Conservation (phyloP, 164 flowering plant species). For the Amborella trichopoda region DNA sequence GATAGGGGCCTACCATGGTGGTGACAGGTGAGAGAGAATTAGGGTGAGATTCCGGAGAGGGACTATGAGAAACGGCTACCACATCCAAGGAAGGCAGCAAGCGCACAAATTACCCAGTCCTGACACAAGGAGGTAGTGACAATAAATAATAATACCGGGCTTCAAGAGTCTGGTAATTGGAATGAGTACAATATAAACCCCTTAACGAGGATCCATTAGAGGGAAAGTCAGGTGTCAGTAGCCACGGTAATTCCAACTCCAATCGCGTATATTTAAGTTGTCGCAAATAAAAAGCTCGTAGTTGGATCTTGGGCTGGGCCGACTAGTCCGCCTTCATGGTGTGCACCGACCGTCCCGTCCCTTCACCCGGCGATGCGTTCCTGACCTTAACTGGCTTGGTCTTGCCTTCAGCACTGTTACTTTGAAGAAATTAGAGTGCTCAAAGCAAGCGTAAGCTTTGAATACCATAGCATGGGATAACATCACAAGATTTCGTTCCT, state of each 20-base stretch:
- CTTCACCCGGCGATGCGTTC: constrained; percentile 1
- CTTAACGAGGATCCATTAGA: constrained; percentile 5
- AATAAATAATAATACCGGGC: constrained; percentile 3
- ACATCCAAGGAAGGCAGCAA: constrained; percentile 1
- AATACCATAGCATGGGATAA: too few relatives aligned
- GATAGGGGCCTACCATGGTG: constrained; percentile 3
- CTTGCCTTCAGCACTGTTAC: not conserved
- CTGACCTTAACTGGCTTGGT: not conserved
- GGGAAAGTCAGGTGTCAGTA: constrained; percentile 3
- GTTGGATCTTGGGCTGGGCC: constrained; percentile 2
- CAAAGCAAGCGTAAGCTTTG: not conserved
- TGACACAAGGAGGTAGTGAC: constrained; percentile 4
- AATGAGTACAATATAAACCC: constrained; percentile 4
- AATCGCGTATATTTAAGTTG: constrained; percentile 3
- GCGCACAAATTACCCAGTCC: constrained; percentile 5
- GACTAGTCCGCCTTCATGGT: not conserved
- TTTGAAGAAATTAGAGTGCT: constrained; percentile 1
- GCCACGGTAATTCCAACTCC: constrained; percentile 6
- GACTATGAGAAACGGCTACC: constrained; percentile 2
- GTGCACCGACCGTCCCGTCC: not conserved
- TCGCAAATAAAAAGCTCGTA: constrained; percentile 1
- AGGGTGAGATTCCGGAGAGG: not conserved
- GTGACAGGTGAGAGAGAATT: not conserved
- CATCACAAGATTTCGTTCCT: not conserved
- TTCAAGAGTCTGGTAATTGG: not conserved